Conservation (phyloP, 139 green algal genomes). For the Closterium sp. region DNA sequence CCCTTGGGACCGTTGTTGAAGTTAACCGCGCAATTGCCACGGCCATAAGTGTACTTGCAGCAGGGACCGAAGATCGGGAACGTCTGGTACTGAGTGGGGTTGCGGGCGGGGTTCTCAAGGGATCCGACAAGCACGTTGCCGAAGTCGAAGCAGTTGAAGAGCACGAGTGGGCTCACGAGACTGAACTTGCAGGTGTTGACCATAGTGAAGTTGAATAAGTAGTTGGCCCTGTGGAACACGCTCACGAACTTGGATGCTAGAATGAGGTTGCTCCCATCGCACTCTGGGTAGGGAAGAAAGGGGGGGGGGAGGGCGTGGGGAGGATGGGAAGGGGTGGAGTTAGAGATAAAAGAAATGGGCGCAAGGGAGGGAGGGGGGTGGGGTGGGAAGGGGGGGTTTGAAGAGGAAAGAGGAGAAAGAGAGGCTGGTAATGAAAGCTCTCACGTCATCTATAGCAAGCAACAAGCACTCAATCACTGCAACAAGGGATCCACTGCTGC, state of each 20-base stretch:
- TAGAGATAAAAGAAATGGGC: too few relatives aligned
- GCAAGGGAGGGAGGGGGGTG: too few relatives aligned
- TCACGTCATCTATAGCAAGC: too few relatives aligned
- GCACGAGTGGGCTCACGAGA: neutral
- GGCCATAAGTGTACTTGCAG: neutral
- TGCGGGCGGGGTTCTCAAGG: neutral
- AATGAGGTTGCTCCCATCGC: neutral
- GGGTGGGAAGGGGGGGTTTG: too few relatives aligned
- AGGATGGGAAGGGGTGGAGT: too few relatives aligned
- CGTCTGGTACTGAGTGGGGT: neutral
- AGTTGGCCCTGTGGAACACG: neutral
- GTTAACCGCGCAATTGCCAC: neutral
- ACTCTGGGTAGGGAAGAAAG: neutral
- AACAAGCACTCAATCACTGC: too few relatives aligned
- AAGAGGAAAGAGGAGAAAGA: too few relatives aligned
- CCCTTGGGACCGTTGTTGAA: neutral
- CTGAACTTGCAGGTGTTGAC: neutral
- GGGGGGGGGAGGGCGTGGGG: too few relatives aligned
- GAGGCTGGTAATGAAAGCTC: too few relatives aligned
- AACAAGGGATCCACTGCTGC: too few relatives aligned
- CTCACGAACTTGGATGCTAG: neutral
- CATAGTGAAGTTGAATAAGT: neutral
- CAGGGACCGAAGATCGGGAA: neutral
- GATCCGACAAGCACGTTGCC: neutral
- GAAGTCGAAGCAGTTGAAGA: neutral